Base-by-base conservation (phyloP, 129 eudicot genomes). In the Flaveria robusta region DNA sequence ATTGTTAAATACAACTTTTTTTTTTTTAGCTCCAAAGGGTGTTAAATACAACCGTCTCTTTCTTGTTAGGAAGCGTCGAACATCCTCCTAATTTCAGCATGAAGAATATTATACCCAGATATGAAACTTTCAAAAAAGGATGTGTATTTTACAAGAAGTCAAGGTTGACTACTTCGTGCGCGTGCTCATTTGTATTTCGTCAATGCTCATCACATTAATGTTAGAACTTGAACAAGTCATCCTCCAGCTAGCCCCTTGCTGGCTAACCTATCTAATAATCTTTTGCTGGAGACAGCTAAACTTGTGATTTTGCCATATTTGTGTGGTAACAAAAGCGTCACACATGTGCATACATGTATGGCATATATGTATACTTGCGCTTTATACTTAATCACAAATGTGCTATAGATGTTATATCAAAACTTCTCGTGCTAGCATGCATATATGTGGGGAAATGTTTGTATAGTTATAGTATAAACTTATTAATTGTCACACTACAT, bases 141-240 rank as follows among this genome's bases (percentile, higher is more conserved):
- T 56, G 18, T 70, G 7, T 20, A 64, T 13, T 5, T 59, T 29
- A 14, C 1, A 60, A 39, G 18, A 74, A 67, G 75, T 80, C 83
- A 52, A 66, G 20, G 83, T 80, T 74, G 79, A 80, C 79, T 58
- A 68, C 19, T 43, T 26, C 74, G 55, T 80, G 75, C 75, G 79
- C 79, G 68, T 80, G 79, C 84, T 66, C 75, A 11, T 41, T 80
- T 72, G 83, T 45, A 79, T 72, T 45, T 79, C 34, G 69, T 79
- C 67, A 71, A 50, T 52, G 23, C 31, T 34, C 74, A 16, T 69
- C 60, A 74, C 51, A 42, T 51, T 80, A 79, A 66, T 31, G 67
- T 55, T 45, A 22, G 70, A 74, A 73, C 70, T 80, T 66, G 79
- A 80, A 66, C 75, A 52, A 62, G 71, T 80, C 83, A 74, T 74